phyloP scores from a whole-genome alignment of 2,329 filamentous ascomycete species.

The Chaetomium sp. region DNA sequence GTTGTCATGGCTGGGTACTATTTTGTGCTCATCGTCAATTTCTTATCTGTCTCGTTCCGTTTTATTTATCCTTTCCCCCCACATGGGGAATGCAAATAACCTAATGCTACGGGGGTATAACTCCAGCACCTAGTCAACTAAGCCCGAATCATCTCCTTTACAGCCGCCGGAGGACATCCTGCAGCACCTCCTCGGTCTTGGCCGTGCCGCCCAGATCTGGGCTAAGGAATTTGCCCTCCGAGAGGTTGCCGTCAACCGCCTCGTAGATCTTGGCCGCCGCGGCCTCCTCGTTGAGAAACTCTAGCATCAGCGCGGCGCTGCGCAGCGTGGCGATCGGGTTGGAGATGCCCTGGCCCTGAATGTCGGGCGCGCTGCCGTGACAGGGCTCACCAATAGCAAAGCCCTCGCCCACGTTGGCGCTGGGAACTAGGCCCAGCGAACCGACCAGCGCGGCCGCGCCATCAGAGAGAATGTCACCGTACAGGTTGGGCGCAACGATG shows the following conservation, averaged over 20 bases:
- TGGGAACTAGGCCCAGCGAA: constrained; percentile 84
- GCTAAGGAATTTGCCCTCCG: constrained; percentile 73
- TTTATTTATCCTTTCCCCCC: background rate
- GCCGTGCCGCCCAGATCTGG: constrained; percentile 88
- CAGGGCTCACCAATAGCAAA: constrained; percentile 98
- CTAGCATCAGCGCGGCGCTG: constrained; percentile 88
- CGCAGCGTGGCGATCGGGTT: constrained; percentile 95
- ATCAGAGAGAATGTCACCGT: constrained; percentile 94
- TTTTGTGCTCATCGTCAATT: background rate
- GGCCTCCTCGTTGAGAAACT: constrained; percentile 82
- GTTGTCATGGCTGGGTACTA: too few species aligned
- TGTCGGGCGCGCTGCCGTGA: constrained; percentile 93
- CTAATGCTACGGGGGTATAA: constrained; percentile 7
- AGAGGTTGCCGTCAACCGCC: constrained; percentile 84
- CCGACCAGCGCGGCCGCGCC: constrained; percentile 91
- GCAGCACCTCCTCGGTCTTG: constrained; percentile 76
- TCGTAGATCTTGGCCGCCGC: constrained; percentile 86
- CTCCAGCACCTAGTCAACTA: background rate
- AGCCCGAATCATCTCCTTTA: constrained; percentile 37
- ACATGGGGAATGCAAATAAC: constrained; percentile 5
- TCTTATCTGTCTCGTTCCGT: background rate
- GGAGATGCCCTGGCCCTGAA: constrained; percentile 84
- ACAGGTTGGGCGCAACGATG: constrained; percentile 94
- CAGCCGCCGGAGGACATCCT: constrained; percentile 78
- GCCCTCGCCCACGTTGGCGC: constrained; percentile 86